These are phyloP conservation scores for Nicotiana undulata DNA, from an alignment of 257 asterid genomes.

Conservation along the genomic window DNA sequence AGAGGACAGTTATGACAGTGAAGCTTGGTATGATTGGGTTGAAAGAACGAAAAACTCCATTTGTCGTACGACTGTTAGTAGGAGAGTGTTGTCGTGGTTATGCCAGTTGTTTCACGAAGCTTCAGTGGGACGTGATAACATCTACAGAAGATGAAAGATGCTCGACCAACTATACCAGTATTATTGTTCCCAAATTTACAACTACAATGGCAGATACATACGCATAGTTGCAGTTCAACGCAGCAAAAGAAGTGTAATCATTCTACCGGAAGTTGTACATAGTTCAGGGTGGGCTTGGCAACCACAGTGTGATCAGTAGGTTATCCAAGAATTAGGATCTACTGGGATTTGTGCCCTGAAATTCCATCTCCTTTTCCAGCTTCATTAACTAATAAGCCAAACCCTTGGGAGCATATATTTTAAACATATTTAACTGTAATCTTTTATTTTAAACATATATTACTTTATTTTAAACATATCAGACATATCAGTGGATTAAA, in stretches of 20 bases:
- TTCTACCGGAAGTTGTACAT: not conserved
- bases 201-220: not conserved
- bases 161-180: not conserved
- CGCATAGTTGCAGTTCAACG: not conserved
- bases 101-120: not conserved
- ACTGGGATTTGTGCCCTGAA: too few relatives aligned
- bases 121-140: not conserved
- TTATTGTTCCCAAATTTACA: not conserved
- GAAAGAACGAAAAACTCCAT: not conserved
- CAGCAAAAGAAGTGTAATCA: not conserved
- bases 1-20: not conserved
- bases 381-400: too few relatives aligned
- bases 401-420: too few relatives aligned
- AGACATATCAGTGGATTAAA: too few relatives aligned
- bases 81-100: not conserved
- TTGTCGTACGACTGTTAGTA: not conserved
- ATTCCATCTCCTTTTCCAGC: too few relatives aligned
- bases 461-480: too few relatives aligned
- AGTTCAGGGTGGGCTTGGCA: not conserved
- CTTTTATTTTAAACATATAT: too few relatives aligned
- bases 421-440: too few relatives aligned
- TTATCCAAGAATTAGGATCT: not conserved
- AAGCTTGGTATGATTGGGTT: not conserved
- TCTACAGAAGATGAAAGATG: not conserved
- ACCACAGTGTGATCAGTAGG: not conserved